These are phyloP conservation scores for Huntiella omanensis DNA, from an alignment of 2,329 filamentous ascomycete species.

Conservation along the genomic window DNA sequence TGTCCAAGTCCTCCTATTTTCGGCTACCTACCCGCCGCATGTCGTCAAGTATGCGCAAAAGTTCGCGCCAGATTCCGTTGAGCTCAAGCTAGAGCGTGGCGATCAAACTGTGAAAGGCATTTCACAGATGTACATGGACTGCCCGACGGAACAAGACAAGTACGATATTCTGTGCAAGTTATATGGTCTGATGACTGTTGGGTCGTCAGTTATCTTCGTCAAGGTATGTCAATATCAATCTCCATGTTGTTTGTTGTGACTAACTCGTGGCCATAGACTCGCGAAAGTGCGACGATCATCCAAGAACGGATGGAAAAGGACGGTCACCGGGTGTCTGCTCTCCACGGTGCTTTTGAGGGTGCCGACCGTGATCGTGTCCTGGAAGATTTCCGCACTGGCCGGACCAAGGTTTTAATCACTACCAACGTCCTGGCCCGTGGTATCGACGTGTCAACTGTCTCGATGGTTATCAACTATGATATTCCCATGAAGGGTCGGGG, in stretches of 20 bases:
- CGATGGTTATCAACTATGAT: constrained; percentile 97
- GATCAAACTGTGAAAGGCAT: constrained; percentile 94
- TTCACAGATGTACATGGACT: constrained; percentile 95
- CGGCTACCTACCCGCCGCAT: constrained; percentile 74
- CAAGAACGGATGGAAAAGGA: constrained; percentile 71
- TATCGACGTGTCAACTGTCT: constrained; percentile 80
- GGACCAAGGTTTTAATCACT: constrained; percentile 90
- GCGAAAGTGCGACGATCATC: constrained; percentile 70
- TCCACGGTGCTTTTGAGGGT: constrained; percentile 79
- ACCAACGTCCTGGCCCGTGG: constrained; percentile 93
- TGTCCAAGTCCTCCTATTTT: constrained; percentile 87
- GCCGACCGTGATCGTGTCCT: constrained; percentile 66
- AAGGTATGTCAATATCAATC: constrained; percentile 34
- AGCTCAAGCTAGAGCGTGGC: constrained; percentile 71
- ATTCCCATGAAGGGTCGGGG: constrained; percentile 57
- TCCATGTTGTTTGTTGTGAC: background rate
- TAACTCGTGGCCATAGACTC: constrained; percentile 35
- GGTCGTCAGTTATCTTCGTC: constrained; percentile 96
- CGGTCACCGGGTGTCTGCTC: constrained; percentile 76
- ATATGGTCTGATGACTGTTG: constrained; percentile 90
- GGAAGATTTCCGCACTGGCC: constrained; percentile 66
- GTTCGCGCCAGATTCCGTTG: constrained; percentile 73
- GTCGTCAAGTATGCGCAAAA: constrained; percentile 67
- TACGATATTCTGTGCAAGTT: constrained; percentile 80
- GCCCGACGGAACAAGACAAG: constrained; percentile 61